Percentiles rank a stretch among this genome's conserved stretches.
These are phyloP conservation scores for Candida ascalaphidarum DNA, from an alignment of 805 yeast species.

Conservation along the genomic window DNA sequence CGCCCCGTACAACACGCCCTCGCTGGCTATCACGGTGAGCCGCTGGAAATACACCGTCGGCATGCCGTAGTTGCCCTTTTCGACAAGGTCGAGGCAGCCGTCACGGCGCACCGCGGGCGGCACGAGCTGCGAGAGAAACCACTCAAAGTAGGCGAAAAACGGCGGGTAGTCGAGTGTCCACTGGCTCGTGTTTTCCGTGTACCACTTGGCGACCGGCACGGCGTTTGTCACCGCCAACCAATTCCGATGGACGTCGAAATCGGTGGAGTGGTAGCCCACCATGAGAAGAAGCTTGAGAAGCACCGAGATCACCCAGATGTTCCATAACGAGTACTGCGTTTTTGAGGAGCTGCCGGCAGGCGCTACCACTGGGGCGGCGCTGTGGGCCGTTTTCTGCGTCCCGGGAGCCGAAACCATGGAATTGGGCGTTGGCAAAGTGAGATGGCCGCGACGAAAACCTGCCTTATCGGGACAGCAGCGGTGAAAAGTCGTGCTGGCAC, in stretches of 20 bases:
- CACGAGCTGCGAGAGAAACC: conserved; percentile 63
- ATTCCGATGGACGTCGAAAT: conserved; percentile 94
- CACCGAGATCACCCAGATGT: conserved; percentile 28
- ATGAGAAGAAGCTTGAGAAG: conserved; percentile 25
- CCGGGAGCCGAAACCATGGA: too few relatives aligned
- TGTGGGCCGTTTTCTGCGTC: too few relatives aligned
- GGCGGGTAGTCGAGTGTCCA: conserved; percentile 99
- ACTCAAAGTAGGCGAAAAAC: conserved; percentile 92
- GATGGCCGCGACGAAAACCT: too few relatives aligned
- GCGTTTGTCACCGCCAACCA: conserved; percentile 88
- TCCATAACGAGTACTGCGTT: conserved; percentile 19
- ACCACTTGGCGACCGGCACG: conserved; percentile 77
- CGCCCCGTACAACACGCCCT: conserved; percentile 58
- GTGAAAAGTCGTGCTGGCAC: too few relatives aligned
- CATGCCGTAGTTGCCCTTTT: conserved; percentile 58
- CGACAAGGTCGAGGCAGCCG: conserved; percentile 69
- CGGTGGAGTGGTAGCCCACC: conserved; percentile 84
- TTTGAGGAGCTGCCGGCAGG: too few relatives aligned
- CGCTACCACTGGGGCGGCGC: too few relatives aligned
- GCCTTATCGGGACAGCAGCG: too few relatives aligned
- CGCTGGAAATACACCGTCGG: conserved; percentile 84
- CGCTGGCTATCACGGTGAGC: conserved; percentile 69
- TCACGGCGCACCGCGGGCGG: conserved; percentile 56
- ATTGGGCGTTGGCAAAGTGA: too few relatives aligned
- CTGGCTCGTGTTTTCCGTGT: conserved; percentile 63